Conservation (phyloP, 2,329 filamentous ascomycete species). For the Ophiocordyceps sinensis region DNA sequence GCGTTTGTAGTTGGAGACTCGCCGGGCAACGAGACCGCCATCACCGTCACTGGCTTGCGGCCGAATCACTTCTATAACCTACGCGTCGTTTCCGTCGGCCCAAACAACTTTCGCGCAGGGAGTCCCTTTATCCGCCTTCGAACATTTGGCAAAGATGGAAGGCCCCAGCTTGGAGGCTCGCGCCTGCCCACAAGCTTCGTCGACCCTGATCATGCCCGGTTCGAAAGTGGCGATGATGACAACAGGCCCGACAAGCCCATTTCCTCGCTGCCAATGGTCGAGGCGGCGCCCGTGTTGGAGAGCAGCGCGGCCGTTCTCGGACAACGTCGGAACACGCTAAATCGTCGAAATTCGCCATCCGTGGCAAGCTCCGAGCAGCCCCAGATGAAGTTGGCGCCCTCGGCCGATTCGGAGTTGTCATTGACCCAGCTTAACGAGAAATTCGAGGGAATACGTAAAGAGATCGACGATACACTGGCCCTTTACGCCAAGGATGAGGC, state of each 20-base stretch:
- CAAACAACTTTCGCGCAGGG: conserved; percentile 82
- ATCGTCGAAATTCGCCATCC: conserved; percentile 62
- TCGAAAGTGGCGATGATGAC: conserved; percentile 25
- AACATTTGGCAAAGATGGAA: conserved; percentile 54
- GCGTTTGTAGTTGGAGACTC: conserved; percentile 63
- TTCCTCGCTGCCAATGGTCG: conserved; percentile 39
- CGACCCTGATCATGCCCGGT: conserved; percentile 32
- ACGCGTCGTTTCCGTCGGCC: conserved; percentile 79
- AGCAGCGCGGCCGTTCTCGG: conserved; percentile 29
- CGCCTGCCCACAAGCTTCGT: conserved; percentile 42
- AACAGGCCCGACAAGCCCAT: conserved; percentile 32
- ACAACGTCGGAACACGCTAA: conserved; percentile 41
- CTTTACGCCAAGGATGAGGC: conserved; percentile 59
- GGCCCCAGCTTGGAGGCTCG: conserved; percentile 42
- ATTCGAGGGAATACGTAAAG: conserved; percentile 65
- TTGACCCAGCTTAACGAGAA: conserved; percentile 68
- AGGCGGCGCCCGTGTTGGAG: conserved; percentile 48
- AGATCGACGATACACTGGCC: conserved; percentile 65
- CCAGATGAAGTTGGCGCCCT: conserved; percentile 26
- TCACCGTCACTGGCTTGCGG: conserved; percentile 76
- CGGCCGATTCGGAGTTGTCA: conserved; percentile 47
- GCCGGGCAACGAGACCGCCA: conserved; percentile 37
- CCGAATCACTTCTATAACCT: conserved; percentile 88
- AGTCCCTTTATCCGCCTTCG: conserved; percentile 74
- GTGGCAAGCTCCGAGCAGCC: conserved; percentile 40